Conservation (phyloP, 768 basidiomycete species). For the Lactarius deliciosus region DNA sequence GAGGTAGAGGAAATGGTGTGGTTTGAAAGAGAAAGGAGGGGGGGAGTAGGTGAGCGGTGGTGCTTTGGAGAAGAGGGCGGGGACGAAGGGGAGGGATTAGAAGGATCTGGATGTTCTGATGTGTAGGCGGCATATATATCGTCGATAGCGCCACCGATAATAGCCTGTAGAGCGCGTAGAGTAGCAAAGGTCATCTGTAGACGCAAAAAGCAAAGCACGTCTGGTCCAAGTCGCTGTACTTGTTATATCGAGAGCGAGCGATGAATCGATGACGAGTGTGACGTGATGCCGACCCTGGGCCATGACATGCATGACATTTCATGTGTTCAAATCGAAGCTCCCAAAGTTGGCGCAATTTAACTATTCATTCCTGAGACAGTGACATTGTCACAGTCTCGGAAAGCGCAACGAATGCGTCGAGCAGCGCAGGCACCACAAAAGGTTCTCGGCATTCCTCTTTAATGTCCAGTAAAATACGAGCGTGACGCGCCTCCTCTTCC, state of each 20-base stretch:
- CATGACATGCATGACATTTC: neutral
- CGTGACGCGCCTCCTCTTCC: constrained; percentile 19
- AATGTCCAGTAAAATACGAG: constrained; percentile 23
- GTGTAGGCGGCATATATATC: constrained; percentile 28
- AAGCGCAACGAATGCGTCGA: constrained; percentile 36
- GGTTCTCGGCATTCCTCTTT: constrained; percentile 32
- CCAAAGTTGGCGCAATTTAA: neutral
- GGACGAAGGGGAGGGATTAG: constrained; percentile 4
- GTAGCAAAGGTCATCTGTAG: constrained; percentile 28
- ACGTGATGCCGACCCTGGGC: neutral
- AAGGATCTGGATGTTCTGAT: constrained; percentile 4
- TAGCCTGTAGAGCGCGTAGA: constrained; percentile 29
- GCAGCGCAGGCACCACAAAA: constrained; percentile 37
- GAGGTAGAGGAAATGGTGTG: constrained; percentile 25
- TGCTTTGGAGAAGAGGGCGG: constrained; percentile 12
- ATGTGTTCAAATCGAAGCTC: constrained; percentile 14
- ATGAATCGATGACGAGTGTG: constrained; percentile 5
- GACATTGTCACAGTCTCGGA: constrained; percentile 30
- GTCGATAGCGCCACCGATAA: constrained; percentile 29
- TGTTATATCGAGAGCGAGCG: constrained; percentile 2
- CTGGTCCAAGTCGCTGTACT: neutral
- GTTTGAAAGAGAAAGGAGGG: constrained; percentile 24
- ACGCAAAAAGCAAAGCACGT: constrained; percentile 1
- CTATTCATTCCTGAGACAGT: neutral
- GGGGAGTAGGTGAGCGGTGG: constrained; percentile 27